These are phyloP conservation scores for Suillus occidentalis DNA, from an alignment of 768 basidiomycete genomes.

Conservation along the genomic window DNA sequence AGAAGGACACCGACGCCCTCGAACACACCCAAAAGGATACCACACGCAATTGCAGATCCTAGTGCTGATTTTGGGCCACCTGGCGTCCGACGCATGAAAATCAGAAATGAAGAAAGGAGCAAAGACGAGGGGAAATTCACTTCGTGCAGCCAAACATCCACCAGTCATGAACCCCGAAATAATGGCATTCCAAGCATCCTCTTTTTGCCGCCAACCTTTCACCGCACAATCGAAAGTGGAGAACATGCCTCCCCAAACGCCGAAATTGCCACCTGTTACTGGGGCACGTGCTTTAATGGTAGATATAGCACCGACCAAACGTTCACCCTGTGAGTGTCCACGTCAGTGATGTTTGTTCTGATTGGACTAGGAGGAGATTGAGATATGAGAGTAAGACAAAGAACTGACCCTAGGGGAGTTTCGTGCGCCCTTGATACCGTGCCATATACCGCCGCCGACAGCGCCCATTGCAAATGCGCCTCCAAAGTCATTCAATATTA, in stretches of 20 bases:
- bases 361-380: not conserved
- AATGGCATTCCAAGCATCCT: conserved; percentile 99
- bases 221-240: conserved; percentile 98
- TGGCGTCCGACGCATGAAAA: conserved; percentile 28
- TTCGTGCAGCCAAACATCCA: conserved; percentile 90
- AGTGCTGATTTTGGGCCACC: conserved; percentile 92
- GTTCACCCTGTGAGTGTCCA: conserved; percentile 71
- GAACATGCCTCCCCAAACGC: conserved; percentile 97
- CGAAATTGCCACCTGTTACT: conserved; percentile 96
- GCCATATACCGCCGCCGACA: conserved; percentile 97
- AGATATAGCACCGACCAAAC: conserved; percentile 88
- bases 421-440: conserved; percentile 95
- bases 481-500: conserved; percentile 97
- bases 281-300: conserved; percentile 98
- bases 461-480: conserved; percentile 98
- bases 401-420: conserved; percentile 87
- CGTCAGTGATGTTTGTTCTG: not conserved
- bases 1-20: conserved; percentile 95
- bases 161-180: conserved; percentile 98
- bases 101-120: not conserved
- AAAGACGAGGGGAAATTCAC: conserved; percentile 49
- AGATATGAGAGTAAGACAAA: not conserved
- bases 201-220: conserved; percentile 95
- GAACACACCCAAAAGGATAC: conserved; percentile 92
- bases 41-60: conserved; percentile 93